Evolutionary conservation across 768 basidiomycete species (phyloP), one percentile per base, ranked within the genome.

Genomic region (Pulveroboletus sp.): DNA sequence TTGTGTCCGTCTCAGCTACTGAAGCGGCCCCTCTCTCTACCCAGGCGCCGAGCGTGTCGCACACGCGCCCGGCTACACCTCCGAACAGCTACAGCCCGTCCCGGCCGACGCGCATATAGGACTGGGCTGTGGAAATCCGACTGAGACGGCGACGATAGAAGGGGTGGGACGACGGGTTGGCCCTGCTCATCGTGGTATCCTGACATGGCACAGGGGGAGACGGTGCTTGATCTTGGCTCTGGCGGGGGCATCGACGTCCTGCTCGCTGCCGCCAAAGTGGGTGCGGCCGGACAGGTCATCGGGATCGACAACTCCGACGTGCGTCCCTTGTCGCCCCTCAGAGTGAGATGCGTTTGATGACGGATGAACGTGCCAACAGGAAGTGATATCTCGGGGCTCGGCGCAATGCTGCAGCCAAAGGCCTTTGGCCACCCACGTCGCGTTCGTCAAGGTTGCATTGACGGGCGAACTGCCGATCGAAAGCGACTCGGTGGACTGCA

Each of bases 241-340:
- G 80, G 81, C 1, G 78, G 73, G 2, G 82, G 82, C 0, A 68
- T 79, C 11, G 79, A 83, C 51, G 69, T 82, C 28, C 73, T 83
- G 42, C 69, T 81, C 8, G 76, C 80, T 0, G 79, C 79, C 2
- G 47, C 59, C 0, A 75, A 75, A 52, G 74, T 79, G 3, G 82
- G 82, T 5, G 62, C 69, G 0, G 64, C 52, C 0, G 82, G 82
- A 3, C 70, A 72, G 51, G 80, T 64, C 3, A 71, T 83, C 17
- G 81, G 82, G 1, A 52, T 83, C 3, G 82, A 83, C 46, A 70
- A 70, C 46, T 81, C 80, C 0, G 38, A 59, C 24, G 81, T 80
- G 60, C 0, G 70, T 60, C 5, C 26, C 9, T 46, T 11, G 3
- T 21, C 1, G 15, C 8, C 17, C 3, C 35, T 18, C 38, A 9